Evolutionary conservation across 495 filamentous ascomycete genomes (phyloP).

Genomic region (Podospora comata): DNA sequence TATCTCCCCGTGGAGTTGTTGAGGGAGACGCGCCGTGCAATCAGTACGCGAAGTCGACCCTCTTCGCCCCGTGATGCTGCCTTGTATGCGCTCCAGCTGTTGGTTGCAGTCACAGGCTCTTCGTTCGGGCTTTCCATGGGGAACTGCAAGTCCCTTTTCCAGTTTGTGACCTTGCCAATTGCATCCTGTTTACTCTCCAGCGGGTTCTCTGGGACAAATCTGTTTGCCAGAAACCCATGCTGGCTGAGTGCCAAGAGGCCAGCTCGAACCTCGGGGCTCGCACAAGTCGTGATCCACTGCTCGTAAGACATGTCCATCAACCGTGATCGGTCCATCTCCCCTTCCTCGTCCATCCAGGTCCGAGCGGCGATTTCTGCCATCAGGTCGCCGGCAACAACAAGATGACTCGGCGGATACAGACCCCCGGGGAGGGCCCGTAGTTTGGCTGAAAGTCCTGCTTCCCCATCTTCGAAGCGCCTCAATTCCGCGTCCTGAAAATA

Average conservation of each 20-base stretch:
- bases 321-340: neutral
- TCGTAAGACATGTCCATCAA: neutral
- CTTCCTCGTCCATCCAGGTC: slow-evolving; percentile 5
- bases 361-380: neutral
- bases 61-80: neutral
- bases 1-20: neutral
- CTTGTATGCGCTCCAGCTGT: neutral
- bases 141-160: neutral
- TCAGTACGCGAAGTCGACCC: neutral
- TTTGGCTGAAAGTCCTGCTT: neutral
- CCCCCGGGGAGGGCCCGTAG: neutral
- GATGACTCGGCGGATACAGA: neutral
- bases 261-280: neutral
- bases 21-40: neutral
- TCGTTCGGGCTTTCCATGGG: neutral
- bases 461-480: neutral
- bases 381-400: neutral
- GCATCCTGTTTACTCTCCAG: neutral
- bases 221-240: neutral
- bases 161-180: neutral
- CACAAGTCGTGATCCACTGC: neutral
- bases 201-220: neutral
- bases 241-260: neutral
- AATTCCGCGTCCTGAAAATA: neutral
- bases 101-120: neutral